These are phyloP conservation scores for Cryptococcus floricola DNA, from an alignment of 1,284 basidiomycete species.

Conservation along the genomic window DNA sequence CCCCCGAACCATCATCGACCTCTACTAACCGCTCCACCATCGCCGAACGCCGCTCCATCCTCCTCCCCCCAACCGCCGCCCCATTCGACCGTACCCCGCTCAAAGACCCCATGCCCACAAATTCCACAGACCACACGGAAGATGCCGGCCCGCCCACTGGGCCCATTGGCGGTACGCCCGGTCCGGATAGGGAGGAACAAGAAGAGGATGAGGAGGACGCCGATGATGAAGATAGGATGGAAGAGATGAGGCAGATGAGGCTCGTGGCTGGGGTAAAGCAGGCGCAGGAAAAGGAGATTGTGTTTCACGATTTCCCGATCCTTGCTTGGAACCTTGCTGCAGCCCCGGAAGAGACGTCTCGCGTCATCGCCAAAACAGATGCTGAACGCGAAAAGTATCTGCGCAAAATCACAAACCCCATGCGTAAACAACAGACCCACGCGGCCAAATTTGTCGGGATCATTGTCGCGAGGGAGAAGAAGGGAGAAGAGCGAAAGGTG, in stretches of 20 bases:
- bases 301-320: constrained; percentile 20
- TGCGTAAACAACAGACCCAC: constrained; percentile 12
- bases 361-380: constrained; percentile 8
- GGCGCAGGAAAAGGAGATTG: constrained; percentile 4
- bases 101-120: constrained; percentile 25
- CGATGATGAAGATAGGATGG: not conserved
- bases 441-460: constrained; percentile 17
- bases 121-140: constrained; percentile 34
- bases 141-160: constrained; percentile 18
- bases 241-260: constrained; percentile 16
- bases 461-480: constrained; percentile 42
- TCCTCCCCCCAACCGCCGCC: constrained; percentile 22
- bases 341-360: constrained; percentile 18
- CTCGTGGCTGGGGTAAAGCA: constrained; percentile 22
- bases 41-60: constrained; percentile 32
- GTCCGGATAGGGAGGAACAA: not conserved
- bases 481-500: constrained; percentile 57
- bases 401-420: constrained; percentile 13
- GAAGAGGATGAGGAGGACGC: not conserved
- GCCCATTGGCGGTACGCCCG: no score
- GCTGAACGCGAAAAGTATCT: constrained; percentile 13
- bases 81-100: constrained; percentile 20
- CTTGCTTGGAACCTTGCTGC: constrained; percentile 28
- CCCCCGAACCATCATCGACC: not conserved
- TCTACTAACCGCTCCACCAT: constrained; percentile 23